These are phyloP conservation scores for Porosira glacialis DNA, from an alignment of 352 stramenopile species.

Conservation along the genomic window DNA sequence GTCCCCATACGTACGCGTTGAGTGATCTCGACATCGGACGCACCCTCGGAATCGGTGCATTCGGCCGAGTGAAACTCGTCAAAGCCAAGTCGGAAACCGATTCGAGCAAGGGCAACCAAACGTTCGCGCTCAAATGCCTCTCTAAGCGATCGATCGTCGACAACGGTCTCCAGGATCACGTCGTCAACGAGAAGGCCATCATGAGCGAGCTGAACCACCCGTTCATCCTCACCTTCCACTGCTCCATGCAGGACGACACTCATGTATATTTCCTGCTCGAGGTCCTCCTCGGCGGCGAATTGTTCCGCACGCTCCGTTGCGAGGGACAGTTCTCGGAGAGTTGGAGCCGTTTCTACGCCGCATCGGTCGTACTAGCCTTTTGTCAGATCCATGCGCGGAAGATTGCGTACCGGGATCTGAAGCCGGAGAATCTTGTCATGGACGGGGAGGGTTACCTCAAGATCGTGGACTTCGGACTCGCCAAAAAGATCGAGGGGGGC, in stretches of 20 bases:
- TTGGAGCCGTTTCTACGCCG: conserved; percentile 75
- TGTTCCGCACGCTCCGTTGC: conserved; percentile 89
- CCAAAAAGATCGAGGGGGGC: conserved; percentile 80
- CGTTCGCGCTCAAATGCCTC: conserved; percentile 88
- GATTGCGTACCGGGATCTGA: conserved; percentile 90
- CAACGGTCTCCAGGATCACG: conserved; percentile 87
- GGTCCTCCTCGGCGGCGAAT: conserved; percentile 87
- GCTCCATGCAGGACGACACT: conserved; percentile 87
- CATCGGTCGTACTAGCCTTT: conserved; percentile 71
- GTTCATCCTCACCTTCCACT: conserved; percentile 89
- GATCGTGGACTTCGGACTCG: conserved; percentile 86
- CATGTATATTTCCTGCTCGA: conserved; percentile 93
- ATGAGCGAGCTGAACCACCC: conserved; percentile 85
- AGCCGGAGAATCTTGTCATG: conserved; percentile 91
- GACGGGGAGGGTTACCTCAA: conserved; percentile 86
- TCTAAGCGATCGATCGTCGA: conserved; percentile 91
- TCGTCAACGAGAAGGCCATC: conserved; percentile 88
- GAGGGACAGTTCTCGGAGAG: conserved; percentile 60
- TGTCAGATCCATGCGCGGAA: conserved; percentile 82
- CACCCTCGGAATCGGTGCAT: conserved; percentile 86
- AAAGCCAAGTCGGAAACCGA: conserved; percentile 57
- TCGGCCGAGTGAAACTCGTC: conserved; percentile 90
- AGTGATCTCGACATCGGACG: conserved; percentile 88
- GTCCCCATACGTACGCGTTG: conserved; percentile 45
- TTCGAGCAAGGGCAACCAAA: conserved; percentile 50